Percentiles rank a stretch among this genome's conserved stretches.
Evolutionary conservation across 192 early-diverging fungal species (phyloP).

Genomic region (Gigaspora rosea): DNA sequence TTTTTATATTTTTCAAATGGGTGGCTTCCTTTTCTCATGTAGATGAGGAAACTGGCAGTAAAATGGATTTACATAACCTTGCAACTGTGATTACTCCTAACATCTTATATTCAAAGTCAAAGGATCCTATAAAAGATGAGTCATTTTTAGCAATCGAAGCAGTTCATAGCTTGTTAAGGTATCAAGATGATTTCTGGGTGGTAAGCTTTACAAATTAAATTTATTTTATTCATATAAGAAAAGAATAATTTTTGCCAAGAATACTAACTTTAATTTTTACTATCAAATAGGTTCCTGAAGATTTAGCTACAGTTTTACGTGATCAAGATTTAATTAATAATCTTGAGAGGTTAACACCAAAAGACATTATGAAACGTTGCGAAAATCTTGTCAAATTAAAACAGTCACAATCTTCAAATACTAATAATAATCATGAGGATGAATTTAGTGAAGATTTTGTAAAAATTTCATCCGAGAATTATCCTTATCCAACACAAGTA

Average conservation of each 20-base stretch:
- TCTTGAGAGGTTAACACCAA: conserved; percentile 50
- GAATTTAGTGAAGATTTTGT: too few relatives aligned
- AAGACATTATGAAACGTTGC: conserved; percentile 58
- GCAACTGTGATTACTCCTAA: conserved; percentile 95
- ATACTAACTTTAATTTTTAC: neutral
- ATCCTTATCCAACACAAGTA: too few relatives aligned
- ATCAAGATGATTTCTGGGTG: conserved; percentile 67
- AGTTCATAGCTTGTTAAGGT: conserved; percentile 66
- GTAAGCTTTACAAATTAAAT: conserved; percentile 42
- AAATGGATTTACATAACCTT: conserved; percentile 91
- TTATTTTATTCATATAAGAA: neutral
- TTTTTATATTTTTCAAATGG: conserved; percentile 83
- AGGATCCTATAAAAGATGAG: conserved; percentile 78
- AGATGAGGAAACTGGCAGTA: conserved; percentile 75
- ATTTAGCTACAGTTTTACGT: conserved; percentile 52
- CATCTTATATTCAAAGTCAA: conserved; percentile 82
- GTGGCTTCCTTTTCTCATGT: conserved; percentile 79
- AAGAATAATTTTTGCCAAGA: neutral
- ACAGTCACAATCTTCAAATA: too few relatives aligned
- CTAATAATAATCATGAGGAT: too few relatives aligned
- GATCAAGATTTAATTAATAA: conserved; percentile 50
- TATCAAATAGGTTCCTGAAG: conserved; percentile 51
- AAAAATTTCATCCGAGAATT: too few relatives aligned
- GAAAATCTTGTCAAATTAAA: conserved; percentile 35
- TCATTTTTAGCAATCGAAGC: conserved; percentile 70